Base-by-base conservation (phyloP, 495 filamentous ascomycete genomes). In the Aspergillus taichungensis region DNA sequence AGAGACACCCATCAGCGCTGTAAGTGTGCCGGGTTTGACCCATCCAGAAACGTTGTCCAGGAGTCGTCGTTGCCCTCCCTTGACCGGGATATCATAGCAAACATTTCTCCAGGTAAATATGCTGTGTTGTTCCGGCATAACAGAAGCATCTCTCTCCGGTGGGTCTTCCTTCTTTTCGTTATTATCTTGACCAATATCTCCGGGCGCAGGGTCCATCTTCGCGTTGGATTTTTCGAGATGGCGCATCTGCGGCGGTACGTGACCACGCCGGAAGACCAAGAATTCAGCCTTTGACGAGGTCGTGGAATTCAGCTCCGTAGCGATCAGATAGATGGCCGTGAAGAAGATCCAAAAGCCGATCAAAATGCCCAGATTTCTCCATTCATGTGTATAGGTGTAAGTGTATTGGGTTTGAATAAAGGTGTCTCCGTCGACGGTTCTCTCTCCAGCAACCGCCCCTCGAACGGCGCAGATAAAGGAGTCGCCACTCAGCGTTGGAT, bases 51-150 rank as follows among this genome's bases (percentile, higher is more conserved):
- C 77, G 50, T 82, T 64, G 24, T 81, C 67, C 6, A 87, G 63
- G 11, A 87, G 64, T 29, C 73, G 71, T 13, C 76, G 69, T 38
- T 80, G 63, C 2, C 74, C 76, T 31, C 70, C 75, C 43, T 82
- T 71, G 51, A 77, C 71, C 3, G 75, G 76, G 30, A 87, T 82
- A 41, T 77, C 77, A 47, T 88, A 90, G 57, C 76, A 80, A 8
- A 94, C 74, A 49, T 84, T 73, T 50, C 82, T 74, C 84, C 83
- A 91, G 6, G 83, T 85, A 43, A 91, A 79, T 27, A 90, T 76
- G 47, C 81, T 82, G 41, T 64, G 66, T 39, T 68, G 63, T 3
- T 72, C 57, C 74, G 79, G 47, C 67, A 72, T 42, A 1, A 41
- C 55, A 49, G 59, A 52, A 52, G 64, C 37, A 9, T 56, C 31